phyloP scores from a whole-genome alignment of 495 filamentous ascomycete species.

The Delitschia confertaspora region DNA sequence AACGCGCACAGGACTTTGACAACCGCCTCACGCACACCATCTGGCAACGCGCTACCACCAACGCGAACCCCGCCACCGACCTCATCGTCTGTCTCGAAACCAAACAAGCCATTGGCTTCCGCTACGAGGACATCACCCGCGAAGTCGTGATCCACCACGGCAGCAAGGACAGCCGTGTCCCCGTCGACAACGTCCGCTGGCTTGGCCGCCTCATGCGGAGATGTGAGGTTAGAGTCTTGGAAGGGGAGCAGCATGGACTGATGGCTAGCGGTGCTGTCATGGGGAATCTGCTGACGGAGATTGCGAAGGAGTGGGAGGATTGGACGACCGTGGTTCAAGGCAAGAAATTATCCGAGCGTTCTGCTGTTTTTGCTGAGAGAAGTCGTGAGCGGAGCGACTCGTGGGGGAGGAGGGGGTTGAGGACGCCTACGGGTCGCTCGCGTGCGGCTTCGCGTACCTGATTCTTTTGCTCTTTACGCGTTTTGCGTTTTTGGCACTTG shows the following conservation, averaged over 20 bases:
- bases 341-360: too few species aligned
- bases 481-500: too few species aligned
- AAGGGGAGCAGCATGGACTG: conserved; percentile 88
- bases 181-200: conserved; percentile 92
- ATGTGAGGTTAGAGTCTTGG: conserved; percentile 74
- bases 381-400: too few species aligned
- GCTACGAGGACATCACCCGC: conserved; percentile 90
- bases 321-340: conserved; percentile 44
- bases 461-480: too few species aligned
- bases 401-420: too few species aligned
- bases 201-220: conserved; percentile 78
- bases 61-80: conserved; percentile 91
- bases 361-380: too few species aligned
- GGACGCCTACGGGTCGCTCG: too few species aligned
- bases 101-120: conserved; percentile 84
- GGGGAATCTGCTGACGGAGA: conserved; percentile 86
- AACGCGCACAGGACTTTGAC: conserved; percentile 75
- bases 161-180: conserved; percentile 80
- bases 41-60: conserved; percentile 87
- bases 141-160: conserved; percentile 91
- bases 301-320: conserved; percentile 90
- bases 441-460: too few species aligned
- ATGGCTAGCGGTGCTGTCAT: conserved; percentile 95
- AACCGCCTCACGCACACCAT: conserved; percentile 79
- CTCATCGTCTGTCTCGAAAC: conserved; percentile 88